These are phyloP conservation scores for Eleusine indica DNA, from an alignment of 176 grass and related monocot genomes.

Conservation along the genomic window DNA sequence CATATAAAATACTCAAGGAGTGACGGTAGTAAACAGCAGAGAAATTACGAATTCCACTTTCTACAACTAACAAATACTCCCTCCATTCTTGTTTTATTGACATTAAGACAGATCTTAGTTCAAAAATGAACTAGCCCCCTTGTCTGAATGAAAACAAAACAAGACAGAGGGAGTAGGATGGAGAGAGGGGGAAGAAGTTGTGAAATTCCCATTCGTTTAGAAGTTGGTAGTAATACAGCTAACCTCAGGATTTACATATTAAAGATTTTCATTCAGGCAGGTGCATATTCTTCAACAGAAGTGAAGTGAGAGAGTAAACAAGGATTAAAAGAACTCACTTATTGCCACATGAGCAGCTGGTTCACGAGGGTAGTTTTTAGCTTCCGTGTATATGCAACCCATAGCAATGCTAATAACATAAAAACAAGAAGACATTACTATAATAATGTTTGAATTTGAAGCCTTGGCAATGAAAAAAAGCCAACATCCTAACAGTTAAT, in stretches of 20 bases:
- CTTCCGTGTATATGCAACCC: conserved; percentile 98
- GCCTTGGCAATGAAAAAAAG: conserved; percentile 13
- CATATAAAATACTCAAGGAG: conserved; percentile 19
- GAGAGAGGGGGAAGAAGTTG: not conserved
- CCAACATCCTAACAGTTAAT: not conserved
- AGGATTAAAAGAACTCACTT: conserved; percentile 61
- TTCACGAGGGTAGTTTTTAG: conserved; percentile 92
- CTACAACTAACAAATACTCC: not conserved
- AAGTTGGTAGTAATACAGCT: not conserved
- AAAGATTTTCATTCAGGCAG: not conserved
- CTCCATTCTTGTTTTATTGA: too few relatives aligned
- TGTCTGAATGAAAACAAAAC: too few relatives aligned
- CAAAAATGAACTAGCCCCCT: too few relatives aligned
- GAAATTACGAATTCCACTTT: conserved; percentile 1
- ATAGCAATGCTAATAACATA: conserved; percentile 70
- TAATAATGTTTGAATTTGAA: not conserved
- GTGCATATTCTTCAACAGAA: conserved; percentile 16
- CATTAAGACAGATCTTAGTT: too few relatives aligned
- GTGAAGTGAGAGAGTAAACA: conserved; percentile 1
- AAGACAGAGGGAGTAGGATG: not conserved
- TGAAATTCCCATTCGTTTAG: not conserved
- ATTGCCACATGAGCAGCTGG: conserved; percentile 97
- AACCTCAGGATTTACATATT: not conserved
- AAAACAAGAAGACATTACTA: conserved; percentile 8
- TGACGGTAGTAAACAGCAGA: not conserved